phyloP scores from a whole-genome alignment of 495 filamentous ascomycete species.

The Rostrohypoxylon terebratum region DNA sequence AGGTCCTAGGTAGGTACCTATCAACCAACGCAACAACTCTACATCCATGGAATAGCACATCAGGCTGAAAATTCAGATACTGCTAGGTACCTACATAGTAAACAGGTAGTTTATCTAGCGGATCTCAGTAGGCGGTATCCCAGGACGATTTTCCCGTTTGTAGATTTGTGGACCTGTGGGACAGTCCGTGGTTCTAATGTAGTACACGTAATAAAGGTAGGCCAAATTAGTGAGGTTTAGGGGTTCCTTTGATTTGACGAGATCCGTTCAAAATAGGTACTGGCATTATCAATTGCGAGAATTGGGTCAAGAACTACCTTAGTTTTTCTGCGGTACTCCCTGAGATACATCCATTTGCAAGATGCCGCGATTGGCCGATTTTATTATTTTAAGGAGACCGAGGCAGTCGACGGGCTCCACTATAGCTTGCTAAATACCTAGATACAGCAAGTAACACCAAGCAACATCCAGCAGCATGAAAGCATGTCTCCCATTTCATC shows the following conservation, averaged over 20 bases:
- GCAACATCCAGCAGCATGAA: too few relatives aligned
- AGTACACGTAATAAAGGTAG: conserved; percentile 26
- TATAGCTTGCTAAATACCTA: conserved; percentile 19
- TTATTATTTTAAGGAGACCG: conserved; percentile 22
- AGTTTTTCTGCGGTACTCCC: not conserved
- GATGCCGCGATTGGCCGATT: conserved; percentile 41
- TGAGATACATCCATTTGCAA: conserved; percentile 22
- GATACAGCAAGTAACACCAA: not conserved
- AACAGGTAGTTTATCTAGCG: conserved; percentile 40
- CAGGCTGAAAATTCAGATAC: conserved; percentile 18
- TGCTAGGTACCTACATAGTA: too few relatives aligned
- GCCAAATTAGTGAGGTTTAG: not conserved
- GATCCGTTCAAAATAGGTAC: conserved; percentile 4
- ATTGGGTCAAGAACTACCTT: conserved; percentile 11
- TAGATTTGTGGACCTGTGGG: conserved; percentile 40
- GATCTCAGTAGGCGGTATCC: conserved; percentile 42
- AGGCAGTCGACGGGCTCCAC: conserved; percentile 18
- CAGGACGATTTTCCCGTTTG: conserved; percentile 39
- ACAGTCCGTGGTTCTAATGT: conserved; percentile 24
- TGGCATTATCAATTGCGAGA: conserved; percentile 5
- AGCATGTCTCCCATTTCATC: not conserved
- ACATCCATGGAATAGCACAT: not conserved
- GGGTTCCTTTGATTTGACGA: conserved; percentile 5
- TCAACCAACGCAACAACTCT: not conserved
- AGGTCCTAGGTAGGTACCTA: too few relatives aligned